phyloP scores from a whole-genome alignment of 164 flowering plant genomes.

The Piper betle region DNA sequence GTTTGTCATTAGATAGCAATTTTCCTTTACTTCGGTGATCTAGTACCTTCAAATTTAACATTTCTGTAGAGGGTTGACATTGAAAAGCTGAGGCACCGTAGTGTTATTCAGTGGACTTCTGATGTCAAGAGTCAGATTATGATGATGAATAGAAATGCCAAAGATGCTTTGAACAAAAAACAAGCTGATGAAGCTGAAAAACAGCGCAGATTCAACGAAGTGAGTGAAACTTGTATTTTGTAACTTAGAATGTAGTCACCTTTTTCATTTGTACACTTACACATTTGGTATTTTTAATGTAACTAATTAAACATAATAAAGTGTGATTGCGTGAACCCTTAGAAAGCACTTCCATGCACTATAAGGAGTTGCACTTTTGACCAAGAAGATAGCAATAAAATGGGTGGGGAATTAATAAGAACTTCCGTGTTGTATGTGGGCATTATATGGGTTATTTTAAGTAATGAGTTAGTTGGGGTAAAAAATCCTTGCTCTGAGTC shows the following conservation, averaged over 20 bases:
- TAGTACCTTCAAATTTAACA: neutral
- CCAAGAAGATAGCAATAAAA: too few species aligned
- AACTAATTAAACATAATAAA: too few species aligned
- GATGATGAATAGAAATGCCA: slow-evolving; percentile 23
- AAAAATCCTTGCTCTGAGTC: too few species aligned
- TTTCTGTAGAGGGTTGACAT: slow-evolving; percentile 55
- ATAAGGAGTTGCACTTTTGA: too few species aligned
- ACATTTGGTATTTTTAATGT: too few species aligned
- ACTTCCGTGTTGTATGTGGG: too few species aligned
- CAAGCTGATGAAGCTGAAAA: slow-evolving; percentile 31
- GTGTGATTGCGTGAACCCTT: too few species aligned
- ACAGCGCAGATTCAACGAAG: slow-evolving; percentile 22
- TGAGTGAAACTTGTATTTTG: slow-evolving; percentile 5
- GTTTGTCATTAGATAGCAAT: neutral
- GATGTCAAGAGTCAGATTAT: slow-evolving; percentile 27
- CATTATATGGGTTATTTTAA: too few species aligned
- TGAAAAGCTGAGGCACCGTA: slow-evolving; percentile 58
- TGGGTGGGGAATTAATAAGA: too few species aligned
- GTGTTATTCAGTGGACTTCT: slow-evolving; percentile 40
- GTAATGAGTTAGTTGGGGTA: too few species aligned
- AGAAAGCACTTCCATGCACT: too few species aligned
- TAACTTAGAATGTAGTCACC: neutral
- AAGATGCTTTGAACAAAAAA: slow-evolving; percentile 26
- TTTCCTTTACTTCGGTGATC: neutral
- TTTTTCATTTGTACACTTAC: too few species aligned